phyloP scores from a whole-genome alignment of 208 protist species.

The Trypanosoma congolense region DNA sequence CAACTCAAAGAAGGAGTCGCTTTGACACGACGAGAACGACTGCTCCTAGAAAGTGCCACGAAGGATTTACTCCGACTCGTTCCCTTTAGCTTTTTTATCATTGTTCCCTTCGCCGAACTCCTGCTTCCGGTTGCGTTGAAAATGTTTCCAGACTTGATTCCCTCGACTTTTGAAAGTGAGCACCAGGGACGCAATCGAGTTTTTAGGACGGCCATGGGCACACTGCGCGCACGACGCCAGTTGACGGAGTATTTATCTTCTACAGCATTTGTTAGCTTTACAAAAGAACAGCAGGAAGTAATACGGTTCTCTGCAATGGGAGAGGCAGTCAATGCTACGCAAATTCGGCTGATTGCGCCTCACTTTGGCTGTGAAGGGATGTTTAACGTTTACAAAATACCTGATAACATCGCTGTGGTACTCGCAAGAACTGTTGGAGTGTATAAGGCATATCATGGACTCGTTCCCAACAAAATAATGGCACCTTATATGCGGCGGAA shows the following conservation, averaged over 20 bases:
- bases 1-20: slow-evolving; percentile 81
- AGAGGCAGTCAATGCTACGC: slow-evolving; percentile 68
- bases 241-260: slow-evolving; percentile 83
- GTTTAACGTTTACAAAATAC: slow-evolving; percentile 81
- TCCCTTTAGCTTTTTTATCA: slow-evolving; percentile 96
- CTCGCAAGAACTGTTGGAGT: slow-evolving; percentile 67
- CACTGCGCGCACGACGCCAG: slow-evolving; percentile 69
- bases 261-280: slow-evolving; percentile 77
- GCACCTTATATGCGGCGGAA: slow-evolving; percentile 59
- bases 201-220: slow-evolving; percentile 71
- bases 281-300: slow-evolving; percentile 75
- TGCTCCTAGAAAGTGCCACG: slow-evolving; percentile 90
- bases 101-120: slow-evolving; percentile 95
- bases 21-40: slow-evolving; percentile 79
- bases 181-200: slow-evolving; percentile 79
- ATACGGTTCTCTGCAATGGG: slow-evolving; percentile 65
- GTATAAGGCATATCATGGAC: slow-evolving; percentile 69
- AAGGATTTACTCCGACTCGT: slow-evolving; percentile 94
- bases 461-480: slow-evolving; percentile 55
- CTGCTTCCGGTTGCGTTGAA: slow-evolving; percentile 93
- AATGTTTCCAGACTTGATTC: slow-evolving; percentile 96
- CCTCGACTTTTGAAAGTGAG: slow-evolving; percentile 93
- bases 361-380: slow-evolving; percentile 73
- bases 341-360: slow-evolving; percentile 72
- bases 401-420: slow-evolving; percentile 64